Conservation (phyloP, 768 basidiomycete species). For the Leccinum subgranulosum region DNA sequence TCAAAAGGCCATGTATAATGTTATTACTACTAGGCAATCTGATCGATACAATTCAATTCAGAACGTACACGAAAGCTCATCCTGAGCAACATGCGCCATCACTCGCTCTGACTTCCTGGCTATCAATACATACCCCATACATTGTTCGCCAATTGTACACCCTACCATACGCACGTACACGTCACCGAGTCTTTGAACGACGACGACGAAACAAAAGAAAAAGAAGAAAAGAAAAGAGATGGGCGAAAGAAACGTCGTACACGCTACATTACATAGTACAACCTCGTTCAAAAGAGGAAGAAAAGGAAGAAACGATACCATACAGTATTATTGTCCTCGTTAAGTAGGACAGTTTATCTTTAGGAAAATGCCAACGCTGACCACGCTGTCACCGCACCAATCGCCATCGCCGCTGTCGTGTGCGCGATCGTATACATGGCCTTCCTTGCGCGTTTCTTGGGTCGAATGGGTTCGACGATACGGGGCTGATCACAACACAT, state of each 20-base stretch:
- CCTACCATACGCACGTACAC: conserved; percentile 1
- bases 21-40: neutral
- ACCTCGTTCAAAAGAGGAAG: neutral
- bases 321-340: neutral
- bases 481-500: neutral
- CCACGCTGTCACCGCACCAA: conserved; percentile 74
- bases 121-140: conserved; percentile 9
- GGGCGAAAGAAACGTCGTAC: neutral
- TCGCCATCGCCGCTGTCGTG: conserved; percentile 58
- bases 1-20: too few species aligned
- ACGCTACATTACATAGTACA: conserved; percentile 1
- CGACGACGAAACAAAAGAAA: neutral
- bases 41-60: too few species aligned
- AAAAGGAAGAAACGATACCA: neutral
- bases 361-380: conserved; percentile 66
- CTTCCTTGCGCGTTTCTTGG: conserved; percentile 45
- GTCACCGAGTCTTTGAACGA: neutral
- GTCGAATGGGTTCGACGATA: conserved; percentile 19
- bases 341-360: conserved; percentile 8
- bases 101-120: neutral
- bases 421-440: conserved; percentile 41
- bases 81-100: neutral
- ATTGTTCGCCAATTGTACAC: conserved; percentile 8
- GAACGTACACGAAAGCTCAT: too few species aligned
- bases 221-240: neutral